Evolutionary conservation across 177 flowering plant species (phyloP), one percentile per base, ranked within the genome.

Genomic region (Telopea speciosissima): DNA sequence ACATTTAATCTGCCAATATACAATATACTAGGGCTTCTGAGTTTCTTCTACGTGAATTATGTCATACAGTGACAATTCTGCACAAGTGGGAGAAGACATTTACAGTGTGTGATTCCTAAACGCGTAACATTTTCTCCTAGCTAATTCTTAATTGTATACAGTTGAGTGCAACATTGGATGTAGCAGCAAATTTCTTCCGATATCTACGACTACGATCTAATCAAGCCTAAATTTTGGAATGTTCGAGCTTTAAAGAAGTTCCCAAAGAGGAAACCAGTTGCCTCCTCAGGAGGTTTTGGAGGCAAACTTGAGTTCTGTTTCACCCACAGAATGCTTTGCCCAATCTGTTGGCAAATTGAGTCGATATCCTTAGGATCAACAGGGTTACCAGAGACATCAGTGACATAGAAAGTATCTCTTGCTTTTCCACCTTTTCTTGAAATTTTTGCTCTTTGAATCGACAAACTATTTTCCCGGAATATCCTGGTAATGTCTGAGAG

Each of bases 391-490:
- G 85, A 72, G 69, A 84, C 89, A 74, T 92, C 96, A 2, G 89
- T 83, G 62, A 94, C 96, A 67, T 85, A 85, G 77, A 92, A 94
- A 0, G 84, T 90, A 78, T 88, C 87, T 60, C 72, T 76, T 26
- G 93, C 96, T 75, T 85, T 86, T 40, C 93, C 90, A 23, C 80
- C 74, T 74, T 79, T 80, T 21, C 97, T 92, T 24, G 90, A 79
- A 36, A 94, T 86, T 70, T 88, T 93, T 44, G 98, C 98, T 76
- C 97, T 81, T 65, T 68, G 86, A 65, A 92, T 82, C 52, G 77
- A 76, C 73, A 94, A 74, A 60, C 98, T 80, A 74, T 94, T 88
- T 80, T 94, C 97, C 45, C 97, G 83, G 74, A 94, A 88, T 62
- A 86, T 78, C 79, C 97, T 79, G 17, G 97, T 94, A 28, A 94